Base-by-base conservation (phyloP, 2,329 filamentous ascomycete genomes). In the Aspergillus costaricaensis region DNA sequence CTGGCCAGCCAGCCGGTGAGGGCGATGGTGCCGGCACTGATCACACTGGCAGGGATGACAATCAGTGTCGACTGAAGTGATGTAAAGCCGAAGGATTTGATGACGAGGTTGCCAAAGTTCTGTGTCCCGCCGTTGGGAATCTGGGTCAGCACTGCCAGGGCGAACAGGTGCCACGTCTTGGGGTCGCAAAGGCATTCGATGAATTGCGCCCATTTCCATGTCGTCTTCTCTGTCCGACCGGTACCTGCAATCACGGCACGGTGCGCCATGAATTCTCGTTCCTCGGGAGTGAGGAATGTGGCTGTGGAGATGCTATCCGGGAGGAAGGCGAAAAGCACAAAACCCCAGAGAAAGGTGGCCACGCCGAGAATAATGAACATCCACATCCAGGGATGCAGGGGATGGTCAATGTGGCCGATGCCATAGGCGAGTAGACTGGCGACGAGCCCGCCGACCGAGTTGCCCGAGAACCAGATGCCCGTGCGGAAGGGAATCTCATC, bases 111-210 rank as follows among this genome's bases (percentile, higher is more conserved):
- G 43, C 82, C 81, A 52, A 67, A 67, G 36, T 67, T 67, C 44
- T 64, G 61, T 1, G 60, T 65, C 7, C 86, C 86, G 32, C 85
- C 85, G 62, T 88, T 88, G 43, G 86, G 85, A 23, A 88, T 86
- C 39, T 70, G 65, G 0, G 80, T 82, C 2, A 83, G 70, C 4
- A 87, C 62, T 21, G 81, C 79, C 21, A 88, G 80, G 2, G 74
- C 76, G 59, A 85, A 79, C 49, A 88, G 79, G 51, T 87, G 74
- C 85, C 84, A 88, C 0, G 84, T 85, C 70, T 88, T 87, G 3
- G 83, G 84, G 64, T 87, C 86, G 9, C 76, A 56, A 0, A 87
- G 69, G 52, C 83, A 85, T 69, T 88, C 85, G 5, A 71, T 60
- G 27, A 80, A 72, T 66, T 88, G 86, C 2, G 79, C 74, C 77